A percentile compares a stretch with the other conserved stretches of the same genome.
Evolutionary conservation across 306 rosid genomes (phyloP).

Genomic region (Rosa chinensis): DNA sequence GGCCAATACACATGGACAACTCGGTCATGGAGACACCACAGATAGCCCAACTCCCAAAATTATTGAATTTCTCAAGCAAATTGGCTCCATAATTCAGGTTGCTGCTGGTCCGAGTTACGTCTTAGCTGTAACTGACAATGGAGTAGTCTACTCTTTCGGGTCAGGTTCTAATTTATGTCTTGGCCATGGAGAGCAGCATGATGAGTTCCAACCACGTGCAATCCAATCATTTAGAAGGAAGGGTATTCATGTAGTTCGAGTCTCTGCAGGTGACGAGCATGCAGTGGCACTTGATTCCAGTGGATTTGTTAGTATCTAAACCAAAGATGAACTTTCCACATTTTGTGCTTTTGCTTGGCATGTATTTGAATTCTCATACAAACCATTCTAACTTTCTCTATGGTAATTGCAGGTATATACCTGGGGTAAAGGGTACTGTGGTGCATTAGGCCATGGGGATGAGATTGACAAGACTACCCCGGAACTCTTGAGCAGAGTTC

Average conservation of each 20-base stretch:
- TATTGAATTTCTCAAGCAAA: conserved; percentile 51
- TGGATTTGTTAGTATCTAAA: conserved; percentile 67
- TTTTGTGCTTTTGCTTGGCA: conserved; percentile 15
- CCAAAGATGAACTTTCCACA: neutral
- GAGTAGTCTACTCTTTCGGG: conserved; percentile 80
- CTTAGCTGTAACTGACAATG: conserved; percentile 64
- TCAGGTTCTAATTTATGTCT: conserved; percentile 92
- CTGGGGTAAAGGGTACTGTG: conserved; percentile 96
- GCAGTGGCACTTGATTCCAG: conserved; percentile 91
- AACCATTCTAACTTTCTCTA: conserved; percentile 19
- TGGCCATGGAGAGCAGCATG: conserved; percentile 91
- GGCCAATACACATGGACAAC: conserved; percentile 80
- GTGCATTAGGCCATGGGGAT: conserved; percentile 96
- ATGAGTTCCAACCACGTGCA: conserved; percentile 73
- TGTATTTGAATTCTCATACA: conserved; percentile 2
- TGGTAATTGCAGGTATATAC: conserved; percentile 66
- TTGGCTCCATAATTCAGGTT: conserved; percentile 63
- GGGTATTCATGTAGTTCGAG: conserved; percentile 70
- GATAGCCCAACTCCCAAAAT: conserved; percentile 73
- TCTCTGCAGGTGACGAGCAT: conserved; percentile 95
- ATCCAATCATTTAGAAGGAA: conserved; percentile 70
- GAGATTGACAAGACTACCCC: conserved; percentile 91
- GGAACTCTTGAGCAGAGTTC: conserved; percentile 53
- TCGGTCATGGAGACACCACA: conserved; percentile 75
- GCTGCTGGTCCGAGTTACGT: conserved; percentile 85